These are phyloP conservation scores for Seiridium cupressi DNA, from an alignment of 2,329 filamentous ascomycete genomes.

Conservation along the genomic window DNA sequence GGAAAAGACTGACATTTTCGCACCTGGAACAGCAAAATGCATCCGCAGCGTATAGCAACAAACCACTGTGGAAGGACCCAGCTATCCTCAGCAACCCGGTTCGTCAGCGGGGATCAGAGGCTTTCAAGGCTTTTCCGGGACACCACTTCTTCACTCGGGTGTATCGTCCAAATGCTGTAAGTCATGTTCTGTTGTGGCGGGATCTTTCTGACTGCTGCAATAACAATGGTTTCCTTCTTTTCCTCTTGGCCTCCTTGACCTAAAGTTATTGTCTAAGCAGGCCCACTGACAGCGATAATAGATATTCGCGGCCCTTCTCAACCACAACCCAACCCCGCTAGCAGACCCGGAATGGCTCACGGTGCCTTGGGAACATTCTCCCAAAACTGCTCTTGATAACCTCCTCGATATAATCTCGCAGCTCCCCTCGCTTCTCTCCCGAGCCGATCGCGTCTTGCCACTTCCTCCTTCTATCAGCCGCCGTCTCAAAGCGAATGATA, in stretches of 20 bases:
- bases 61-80: conserved; percentile 35
- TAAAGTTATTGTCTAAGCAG: conserved; percentile 27
- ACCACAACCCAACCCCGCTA: conserved; percentile 49
- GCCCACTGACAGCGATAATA: conserved; percentile 18
- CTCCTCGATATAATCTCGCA: conserved; percentile 50
- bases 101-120: conserved; percentile 40
- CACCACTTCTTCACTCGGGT: conserved; percentile 58
- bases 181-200: conserved; percentile 19
- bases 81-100: conserved; percentile 33
- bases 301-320: conserved; percentile 48
- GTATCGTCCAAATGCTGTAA: conserved; percentile 51
- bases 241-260: conserved; percentile 39
- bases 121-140: conserved; percentile 49
- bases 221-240: neutral
- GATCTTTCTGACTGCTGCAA: neutral
- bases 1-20: no score
- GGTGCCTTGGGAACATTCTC: conserved; percentile 50
- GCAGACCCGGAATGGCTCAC: conserved; percentile 49
- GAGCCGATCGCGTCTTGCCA: conserved; percentile 39
- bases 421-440: conserved; percentile 45
- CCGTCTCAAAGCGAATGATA: conserved; percentile 43
- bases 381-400: conserved; percentile 48
- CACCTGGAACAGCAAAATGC: conserved; percentile 41
- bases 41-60: conserved; percentile 30
- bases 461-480: conserved; percentile 39